Evolutionary conservation across 805 yeast genomes (phyloP).

Genomic region (Nematodospora valgi): DNA sequence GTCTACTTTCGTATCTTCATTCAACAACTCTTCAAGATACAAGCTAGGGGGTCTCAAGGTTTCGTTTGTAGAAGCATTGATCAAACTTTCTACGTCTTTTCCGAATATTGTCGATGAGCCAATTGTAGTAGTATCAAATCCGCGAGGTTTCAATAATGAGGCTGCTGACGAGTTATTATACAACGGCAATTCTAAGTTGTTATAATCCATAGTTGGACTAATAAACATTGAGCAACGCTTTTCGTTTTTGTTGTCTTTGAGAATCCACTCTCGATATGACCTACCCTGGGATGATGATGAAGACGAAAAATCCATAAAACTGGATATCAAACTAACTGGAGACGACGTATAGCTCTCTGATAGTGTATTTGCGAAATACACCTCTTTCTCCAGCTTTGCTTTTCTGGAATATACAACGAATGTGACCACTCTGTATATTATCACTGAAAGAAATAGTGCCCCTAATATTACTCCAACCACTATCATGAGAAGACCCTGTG

Average conservation of each 20-base stretch:
- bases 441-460: conserved; percentile 14
- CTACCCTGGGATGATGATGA: background rate
- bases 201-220: conserved; percentile 1
- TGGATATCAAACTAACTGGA: too few relatives aligned
- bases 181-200: background rate
- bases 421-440: conserved; percentile 18
- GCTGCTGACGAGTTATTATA: background rate
- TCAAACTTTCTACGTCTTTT: background rate
- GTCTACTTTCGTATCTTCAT: too few relatives aligned
- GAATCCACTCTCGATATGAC: background rate
- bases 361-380: conserved; percentile 16
- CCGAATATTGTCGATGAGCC: background rate
- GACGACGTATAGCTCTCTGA: too few relatives aligned
- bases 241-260: background rate
- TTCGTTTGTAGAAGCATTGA: too few relatives aligned
- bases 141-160: background rate
- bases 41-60: background rate
- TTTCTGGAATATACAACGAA: conserved; percentile 19
- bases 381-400: conserved; percentile 31
- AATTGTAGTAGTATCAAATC: background rate
- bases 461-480: conserved; percentile 35
- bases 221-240: conserved; percentile 1
- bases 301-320: too few relatives aligned
- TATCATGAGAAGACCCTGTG: conserved; percentile 42
- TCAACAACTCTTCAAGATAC: conserved; percentile 1